Evolutionary conservation across 2,329 filamentous ascomycete species (phyloP).

Genomic region (Trichophyton benhamiae): DNA sequence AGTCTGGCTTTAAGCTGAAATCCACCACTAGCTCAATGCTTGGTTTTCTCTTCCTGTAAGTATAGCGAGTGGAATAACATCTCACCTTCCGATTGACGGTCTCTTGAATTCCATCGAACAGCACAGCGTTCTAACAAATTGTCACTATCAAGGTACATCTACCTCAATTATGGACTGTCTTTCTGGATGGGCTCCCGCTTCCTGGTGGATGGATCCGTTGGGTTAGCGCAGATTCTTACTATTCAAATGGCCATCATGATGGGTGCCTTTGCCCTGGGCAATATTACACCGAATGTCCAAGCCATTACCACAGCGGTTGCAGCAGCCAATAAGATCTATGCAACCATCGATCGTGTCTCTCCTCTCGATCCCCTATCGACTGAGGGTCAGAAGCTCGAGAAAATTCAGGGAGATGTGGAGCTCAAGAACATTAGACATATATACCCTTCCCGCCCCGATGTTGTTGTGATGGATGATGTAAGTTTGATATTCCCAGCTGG

Average conservation of each 20-base stretch:
- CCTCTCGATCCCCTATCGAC: constrained; percentile 59
- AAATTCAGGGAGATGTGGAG: constrained; percentile 57
- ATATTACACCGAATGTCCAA: constrained; percentile 62
- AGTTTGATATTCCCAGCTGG: constrained; percentile 27
- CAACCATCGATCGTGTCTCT: constrained; percentile 67
- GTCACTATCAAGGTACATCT: not conserved
- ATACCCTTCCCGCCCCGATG: constrained; percentile 31
- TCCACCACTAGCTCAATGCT: not conserved
- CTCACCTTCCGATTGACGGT: not conserved
- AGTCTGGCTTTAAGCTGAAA: not conserved
- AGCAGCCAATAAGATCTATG: constrained; percentile 70
- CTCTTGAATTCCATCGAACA: too few species aligned
- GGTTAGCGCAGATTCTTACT: constrained; percentile 54
- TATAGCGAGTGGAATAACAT: not conserved
- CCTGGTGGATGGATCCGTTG: constrained; percentile 48
- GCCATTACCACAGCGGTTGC: constrained; percentile 63
- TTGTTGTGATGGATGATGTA: constrained; percentile 26
- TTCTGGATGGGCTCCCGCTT: constrained; percentile 67
- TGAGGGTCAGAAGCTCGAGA: constrained; percentile 52
- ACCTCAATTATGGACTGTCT: not conserved
- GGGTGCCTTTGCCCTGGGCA: constrained; percentile 68
- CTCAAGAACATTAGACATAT: constrained; percentile 50
- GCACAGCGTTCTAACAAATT: not conserved
- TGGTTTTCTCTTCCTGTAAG: not conserved
- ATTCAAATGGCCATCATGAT: constrained; percentile 75